Percentiles rank a stretch among this genome's conserved stretches.
Evolutionary conservation across 495 filamentous ascomycete species (phyloP).

Genomic region (Tricharina praecox): DNA sequence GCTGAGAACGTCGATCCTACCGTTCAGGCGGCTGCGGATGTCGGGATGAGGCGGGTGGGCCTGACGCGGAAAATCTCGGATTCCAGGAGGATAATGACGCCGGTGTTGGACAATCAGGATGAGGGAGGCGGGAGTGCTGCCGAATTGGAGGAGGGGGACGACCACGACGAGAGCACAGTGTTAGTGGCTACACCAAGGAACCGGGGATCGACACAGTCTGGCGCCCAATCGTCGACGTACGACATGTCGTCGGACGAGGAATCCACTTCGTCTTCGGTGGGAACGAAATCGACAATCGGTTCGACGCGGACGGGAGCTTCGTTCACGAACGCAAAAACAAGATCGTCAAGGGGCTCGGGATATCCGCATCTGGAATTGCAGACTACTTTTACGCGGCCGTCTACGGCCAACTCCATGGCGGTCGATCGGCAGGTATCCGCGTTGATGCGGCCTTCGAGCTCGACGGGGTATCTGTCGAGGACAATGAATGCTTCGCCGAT

Average conservation of each 20-base stretch:
- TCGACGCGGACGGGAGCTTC: neutral
- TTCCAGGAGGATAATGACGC: slow-evolving; percentile 20
- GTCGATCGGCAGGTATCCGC: neutral
- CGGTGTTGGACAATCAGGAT: slow-evolving; percentile 2
- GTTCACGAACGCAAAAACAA: neutral
- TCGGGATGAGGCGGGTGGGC: slow-evolving; percentile 23
- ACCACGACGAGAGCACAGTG: no score
- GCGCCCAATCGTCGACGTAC: slow-evolving; percentile 9
- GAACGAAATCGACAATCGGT: neutral
- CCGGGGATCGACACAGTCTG: slow-evolving; percentile 19
- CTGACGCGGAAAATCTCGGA: slow-evolving; percentile 25
- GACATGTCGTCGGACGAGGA: slow-evolving; percentile 25
- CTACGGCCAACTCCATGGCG: neutral
- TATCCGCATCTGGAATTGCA: neutral
- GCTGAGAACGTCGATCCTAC: slow-evolving; percentile 15
- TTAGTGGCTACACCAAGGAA: slow-evolving; percentile 5
- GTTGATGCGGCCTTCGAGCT: neutral
- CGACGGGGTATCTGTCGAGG: neutral
- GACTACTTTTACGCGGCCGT: neutral
- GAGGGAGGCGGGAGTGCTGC: neutral
- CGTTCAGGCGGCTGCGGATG: slow-evolving; percentile 22
- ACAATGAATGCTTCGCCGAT: slow-evolving; percentile 18
- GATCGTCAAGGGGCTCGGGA: neutral
- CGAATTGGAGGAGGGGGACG: neutral
- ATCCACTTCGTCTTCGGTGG: slow-evolving; percentile 9